Conservation (phyloP, 2,329 filamentous ascomycete species). For the Endoconidiophora polonica region DNA sequence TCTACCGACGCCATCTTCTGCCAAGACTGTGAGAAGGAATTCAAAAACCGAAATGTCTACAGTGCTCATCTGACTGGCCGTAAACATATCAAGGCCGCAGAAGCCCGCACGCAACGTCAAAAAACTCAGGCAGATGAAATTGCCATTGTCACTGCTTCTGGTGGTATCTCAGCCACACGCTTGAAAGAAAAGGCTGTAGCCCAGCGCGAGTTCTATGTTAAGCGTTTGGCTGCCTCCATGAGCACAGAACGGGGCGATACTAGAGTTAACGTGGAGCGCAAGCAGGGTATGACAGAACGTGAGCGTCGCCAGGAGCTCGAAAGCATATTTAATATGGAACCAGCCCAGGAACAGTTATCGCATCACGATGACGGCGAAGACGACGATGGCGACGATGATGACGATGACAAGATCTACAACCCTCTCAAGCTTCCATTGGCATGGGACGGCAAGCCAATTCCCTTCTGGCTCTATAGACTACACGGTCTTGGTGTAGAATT, state of each 20-base stretch:
- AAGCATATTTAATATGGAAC: conserved; percentile 50
- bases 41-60: conserved; percentile 90
- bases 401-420: conserved; percentile 86
- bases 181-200: conserved; percentile 83
- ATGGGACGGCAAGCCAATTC: conserved; percentile 98
- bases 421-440: conserved; percentile 87
- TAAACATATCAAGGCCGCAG: conserved; percentile 77
- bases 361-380: conserved; percentile 40
- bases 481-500: conserved; percentile 93
- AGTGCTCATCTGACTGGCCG: conserved; percentile 76
- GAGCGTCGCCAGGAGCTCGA: conserved; percentile 90
- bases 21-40: conserved; percentile 80
- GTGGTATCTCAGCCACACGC: conserved; percentile 28
- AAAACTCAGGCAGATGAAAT: conserved; percentile 20
- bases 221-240: conserved; percentile 65
- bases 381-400: conserved; percentile 46
- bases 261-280: conserved; percentile 84
- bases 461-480: conserved; percentile 96
- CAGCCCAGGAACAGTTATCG: conserved; percentile 7
- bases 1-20: conserved; percentile 64
- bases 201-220: conserved; percentile 71
- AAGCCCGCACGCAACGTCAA: conserved; percentile 38
- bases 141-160: conserved; percentile 17
- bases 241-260: conserved; percentile 79
- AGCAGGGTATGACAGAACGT: conserved; percentile 91